These are phyloP conservation scores for Malus hybrid DNA, from an alignment of 331 rosid species.

Conservation along the genomic window DNA sequence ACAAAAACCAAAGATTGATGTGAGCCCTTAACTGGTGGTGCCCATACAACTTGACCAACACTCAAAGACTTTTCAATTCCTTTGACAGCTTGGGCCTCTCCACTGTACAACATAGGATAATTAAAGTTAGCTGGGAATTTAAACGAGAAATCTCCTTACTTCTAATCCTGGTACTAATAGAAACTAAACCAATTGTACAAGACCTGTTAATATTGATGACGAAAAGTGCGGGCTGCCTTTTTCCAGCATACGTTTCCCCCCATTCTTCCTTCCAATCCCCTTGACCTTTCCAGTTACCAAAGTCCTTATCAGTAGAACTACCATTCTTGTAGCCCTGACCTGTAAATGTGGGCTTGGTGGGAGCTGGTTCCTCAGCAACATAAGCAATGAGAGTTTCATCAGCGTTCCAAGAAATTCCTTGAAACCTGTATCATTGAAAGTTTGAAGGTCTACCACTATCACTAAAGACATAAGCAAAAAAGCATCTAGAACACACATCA, in stretches of 20 bases:
- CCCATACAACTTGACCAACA: conserved; percentile 95
- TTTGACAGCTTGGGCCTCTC: conserved; percentile 65
- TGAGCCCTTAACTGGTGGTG: conserved; percentile 49
- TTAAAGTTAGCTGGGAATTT: neutral
- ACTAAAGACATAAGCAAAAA: neutral
- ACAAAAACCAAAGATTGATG: conserved; percentile 70
- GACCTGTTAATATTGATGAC: conserved; percentile 65
- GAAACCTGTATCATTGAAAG: conserved; percentile 56
- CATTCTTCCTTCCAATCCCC: conserved; percentile 92
- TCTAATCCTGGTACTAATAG: conserved; percentile 6
- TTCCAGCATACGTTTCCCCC: conserved; percentile 94
- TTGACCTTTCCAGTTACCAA: conserved; percentile 73
- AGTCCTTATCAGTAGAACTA: conserved; percentile 51
- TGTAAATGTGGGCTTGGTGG: conserved; percentile 68
- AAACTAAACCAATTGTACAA: neutral
- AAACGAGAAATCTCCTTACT: neutral
- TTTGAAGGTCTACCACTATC: neutral
- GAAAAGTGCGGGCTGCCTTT: conserved; percentile 87
- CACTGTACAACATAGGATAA: conserved; percentile 37
- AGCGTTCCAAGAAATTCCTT: conserved; percentile 85
- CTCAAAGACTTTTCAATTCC: conserved; percentile 71
- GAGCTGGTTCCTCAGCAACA: conserved; percentile 85
- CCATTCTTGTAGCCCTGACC: conserved; percentile 57
- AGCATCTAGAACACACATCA: neutral
- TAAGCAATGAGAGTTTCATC: conserved; percentile 76